Percentiles rank a stretch among this genome's conserved stretches.
These are phyloP conservation scores for Umbelopsis isabellina DNA, from an alignment of 192 early-diverging fungal genomes.

Conservation along the genomic window DNA sequence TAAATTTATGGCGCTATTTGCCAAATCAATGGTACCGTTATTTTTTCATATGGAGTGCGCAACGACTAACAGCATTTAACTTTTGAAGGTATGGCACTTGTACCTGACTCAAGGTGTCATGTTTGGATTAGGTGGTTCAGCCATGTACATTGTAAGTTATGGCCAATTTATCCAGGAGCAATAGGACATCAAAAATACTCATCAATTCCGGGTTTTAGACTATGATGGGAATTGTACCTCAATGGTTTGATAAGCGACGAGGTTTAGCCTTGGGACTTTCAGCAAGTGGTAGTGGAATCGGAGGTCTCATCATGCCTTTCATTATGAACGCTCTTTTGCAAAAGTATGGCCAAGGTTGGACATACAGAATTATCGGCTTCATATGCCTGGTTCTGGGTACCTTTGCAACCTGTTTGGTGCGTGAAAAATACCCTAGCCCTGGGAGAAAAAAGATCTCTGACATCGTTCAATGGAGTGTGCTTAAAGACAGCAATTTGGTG, in stretches of 20 bases:
- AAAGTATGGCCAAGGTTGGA: constrained; percentile 50
- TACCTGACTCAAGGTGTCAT: constrained; percentile 52
- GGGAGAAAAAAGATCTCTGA: constrained; percentile 16
- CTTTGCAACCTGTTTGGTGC: constrained; percentile 3
- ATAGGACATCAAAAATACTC: neutral
- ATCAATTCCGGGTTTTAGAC: constrained; percentile 15
- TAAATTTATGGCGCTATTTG: neutral
- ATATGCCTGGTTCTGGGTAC: constrained; percentile 25
- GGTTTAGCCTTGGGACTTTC: constrained; percentile 76
- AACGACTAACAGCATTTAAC: too few species aligned
- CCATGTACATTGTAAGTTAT: constrained; percentile 35
- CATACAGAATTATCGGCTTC: constrained; percentile 37
- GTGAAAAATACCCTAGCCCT: constrained; percentile 4
- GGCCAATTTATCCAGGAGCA: neutral
- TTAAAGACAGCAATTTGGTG: constrained; percentile 26
- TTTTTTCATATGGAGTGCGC: too few species aligned
- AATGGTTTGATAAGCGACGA: constrained; percentile 71
- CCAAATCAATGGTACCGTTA: too few species aligned
- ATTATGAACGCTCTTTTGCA: constrained; percentile 60
- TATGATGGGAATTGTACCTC: constrained; percentile 39
- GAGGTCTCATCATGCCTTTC: constrained; percentile 67
- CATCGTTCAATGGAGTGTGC: constrained; percentile 28
- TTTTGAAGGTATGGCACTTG: constrained; percentile 43
- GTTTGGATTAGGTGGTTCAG: constrained; percentile 40
- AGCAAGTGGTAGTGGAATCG: constrained; percentile 72